phyloP scores from a whole-genome alignment of 2,329 filamentous ascomycete species.

The Macrophomina phaseolina region DNA sequence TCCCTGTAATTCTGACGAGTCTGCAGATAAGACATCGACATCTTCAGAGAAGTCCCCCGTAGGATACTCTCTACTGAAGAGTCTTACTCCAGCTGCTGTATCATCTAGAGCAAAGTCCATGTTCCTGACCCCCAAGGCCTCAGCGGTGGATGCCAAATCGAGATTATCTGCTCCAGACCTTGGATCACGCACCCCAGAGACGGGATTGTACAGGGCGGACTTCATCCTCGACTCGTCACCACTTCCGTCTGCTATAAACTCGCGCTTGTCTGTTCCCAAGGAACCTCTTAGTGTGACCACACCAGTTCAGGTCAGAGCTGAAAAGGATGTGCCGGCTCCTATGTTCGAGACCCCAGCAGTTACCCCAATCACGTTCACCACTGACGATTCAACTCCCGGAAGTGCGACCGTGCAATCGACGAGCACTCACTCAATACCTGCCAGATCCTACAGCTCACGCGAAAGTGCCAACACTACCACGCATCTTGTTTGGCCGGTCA shows the following conservation, averaged over 20 bases:
- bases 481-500: slow-evolving; percentile 38
- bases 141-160: slow-evolving; percentile 8
- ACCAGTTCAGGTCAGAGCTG: neutral
- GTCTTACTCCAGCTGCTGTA: neutral
- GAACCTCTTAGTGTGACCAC: neutral
- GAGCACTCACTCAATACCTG: slow-evolving; percentile 16
- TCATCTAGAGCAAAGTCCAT: slow-evolving; percentile 17
- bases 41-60: neutral
- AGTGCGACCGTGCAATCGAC: slow-evolving; percentile 26
- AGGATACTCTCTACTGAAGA: slow-evolving; percentile 4
- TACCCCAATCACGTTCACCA: slow-evolving; percentile 15
- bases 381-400: slow-evolving; percentile 18
- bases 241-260: neutral
- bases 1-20: neutral
- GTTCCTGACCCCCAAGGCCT: slow-evolving; percentile 15
- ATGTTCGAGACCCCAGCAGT: slow-evolving; percentile 15
- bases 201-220: neutral
- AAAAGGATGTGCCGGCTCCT: neutral
- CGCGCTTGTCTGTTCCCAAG: neutral
- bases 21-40: slow-evolving; percentile 4
- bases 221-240: neutral
- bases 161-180: slow-evolving; percentile 17
- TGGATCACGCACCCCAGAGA: neutral
- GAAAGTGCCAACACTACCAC: slow-evolving; percentile 43
- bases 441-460: slow-evolving; percentile 29